Percentiles rank a stretch among this genome's conserved stretches.
These are phyloP conservation scores for Pythium coloratum DNA, from an alignment of 352 stramenopile genomes.

Conservation along the genomic window DNA sequence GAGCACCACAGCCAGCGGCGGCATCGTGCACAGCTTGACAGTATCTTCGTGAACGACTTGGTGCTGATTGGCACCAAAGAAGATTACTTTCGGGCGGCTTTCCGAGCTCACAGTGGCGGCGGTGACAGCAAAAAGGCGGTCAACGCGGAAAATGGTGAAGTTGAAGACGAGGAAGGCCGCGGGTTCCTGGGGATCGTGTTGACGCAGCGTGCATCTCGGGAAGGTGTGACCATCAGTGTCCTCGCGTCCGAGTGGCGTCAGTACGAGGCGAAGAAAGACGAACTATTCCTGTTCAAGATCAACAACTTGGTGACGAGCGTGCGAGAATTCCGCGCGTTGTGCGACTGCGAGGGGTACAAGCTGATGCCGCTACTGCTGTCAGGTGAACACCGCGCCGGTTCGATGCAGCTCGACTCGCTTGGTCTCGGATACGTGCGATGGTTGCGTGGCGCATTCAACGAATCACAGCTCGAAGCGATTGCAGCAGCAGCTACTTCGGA, in stretches of 20 bases:
- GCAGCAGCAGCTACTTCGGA: slow-evolving; percentile 80
- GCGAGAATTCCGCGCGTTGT: slow-evolving; percentile 84
- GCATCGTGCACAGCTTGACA: slow-evolving; percentile 40
- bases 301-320: slow-evolving; percentile 89
- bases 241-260: slow-evolving; percentile 50
- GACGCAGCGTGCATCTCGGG: slow-evolving; percentile 64
- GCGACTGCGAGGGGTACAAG: slow-evolving; percentile 74
- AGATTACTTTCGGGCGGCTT: slow-evolving; percentile 49
- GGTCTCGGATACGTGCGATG: slow-evolving; percentile 80
- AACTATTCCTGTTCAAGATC: slow-evolving; percentile 80
- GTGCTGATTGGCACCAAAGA: slow-evolving; percentile 64
- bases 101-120: slow-evolving; percentile 13
- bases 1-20: slow-evolving; percentile 30
- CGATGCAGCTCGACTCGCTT: slow-evolving; percentile 82
- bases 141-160: slow-evolving; percentile 1
- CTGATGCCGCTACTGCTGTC: slow-evolving; percentile 80
- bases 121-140: slow-evolving; percentile 2
- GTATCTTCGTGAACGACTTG: slow-evolving; percentile 76
- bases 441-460: slow-evolving; percentile 83
- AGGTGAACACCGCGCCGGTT: slow-evolving; percentile 60
- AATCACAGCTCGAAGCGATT: slow-evolving; percentile 91
- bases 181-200: slow-evolving; percentile 77
- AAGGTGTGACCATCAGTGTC: slow-evolving; percentile 72
- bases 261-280: slow-evolving; percentile 44
- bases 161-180: slow-evolving; percentile 1